Evolutionary conservation across 2,329 filamentous ascomycete genomes (phyloP), one percentile per base, ranked within the genome.

Genomic region (Pseudocercospora crystallina): DNA sequence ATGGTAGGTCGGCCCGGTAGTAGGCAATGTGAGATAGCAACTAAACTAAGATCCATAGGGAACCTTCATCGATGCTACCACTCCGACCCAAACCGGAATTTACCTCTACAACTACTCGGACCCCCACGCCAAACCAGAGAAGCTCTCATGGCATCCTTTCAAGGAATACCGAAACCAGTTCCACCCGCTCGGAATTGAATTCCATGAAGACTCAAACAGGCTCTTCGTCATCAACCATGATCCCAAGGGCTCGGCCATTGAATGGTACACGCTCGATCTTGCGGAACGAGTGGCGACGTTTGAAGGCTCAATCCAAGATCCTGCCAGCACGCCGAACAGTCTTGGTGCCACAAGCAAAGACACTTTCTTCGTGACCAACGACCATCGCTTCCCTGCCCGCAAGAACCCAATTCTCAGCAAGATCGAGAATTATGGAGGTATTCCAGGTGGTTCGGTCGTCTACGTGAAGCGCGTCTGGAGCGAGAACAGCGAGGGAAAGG

Each of bases 151-250:
- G 1, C 41, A 60, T 29, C 53, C 65, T 39, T 68, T 65, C 45
- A 51, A 55, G 9, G 36, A 59, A 5, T 47, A 54, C 15, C 50
- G 53, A 5, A 47, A 39, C 1, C 67, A 73, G 42, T 71, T 76
- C 48, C 73, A 76, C 46, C 73, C 73, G 1, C 60, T 76, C 1
- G 73, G 73, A 4, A 63, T 76, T 3, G 67, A 69, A 5, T 71
- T 69, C 31, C 65, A 73, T 12, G 42, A 61, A 2, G 26, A 48
- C 5, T 69, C 65, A 9, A 63, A 65, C 3, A 71, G 63, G 0
- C 61, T 76, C 7, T 71, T 70, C 46, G 64, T 73, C 11, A 63
- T 69, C 46, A 75, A 73, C 52, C 72, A 75, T 57, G 66, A 68
- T 2, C 63, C 61, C 0, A 43, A 61, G 1, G 67, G 67, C 38